Evolutionary conservation across 306 rosid genomes (phyloP).

Genomic region (Vigna radiata): DNA sequence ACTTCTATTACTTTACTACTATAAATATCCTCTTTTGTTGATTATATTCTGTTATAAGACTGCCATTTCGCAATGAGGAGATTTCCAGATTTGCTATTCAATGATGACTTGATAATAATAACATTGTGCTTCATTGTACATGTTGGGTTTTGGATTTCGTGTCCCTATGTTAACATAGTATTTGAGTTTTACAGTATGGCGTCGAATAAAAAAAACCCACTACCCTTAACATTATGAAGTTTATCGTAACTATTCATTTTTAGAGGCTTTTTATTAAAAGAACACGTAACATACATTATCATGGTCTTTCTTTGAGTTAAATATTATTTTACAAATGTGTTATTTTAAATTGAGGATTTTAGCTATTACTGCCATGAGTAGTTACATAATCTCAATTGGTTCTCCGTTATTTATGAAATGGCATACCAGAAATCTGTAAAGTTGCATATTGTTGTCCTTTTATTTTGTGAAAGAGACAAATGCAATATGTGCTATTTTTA

Average conservation of each 20-base stretch:
- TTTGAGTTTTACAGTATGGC: slow-evolving; percentile 1
- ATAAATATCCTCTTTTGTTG: not conserved
- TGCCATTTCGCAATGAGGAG: not conserved
- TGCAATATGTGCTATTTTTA: slow-evolving; percentile 5
- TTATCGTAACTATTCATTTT: not conserved
- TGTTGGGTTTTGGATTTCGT: slow-evolving; percentile 7
- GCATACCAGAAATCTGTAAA: not conserved
- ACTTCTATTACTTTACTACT: slow-evolving; percentile 12
- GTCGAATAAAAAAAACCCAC: not conserved
- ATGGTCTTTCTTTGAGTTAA: slow-evolving; percentile 13
- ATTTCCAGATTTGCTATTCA: not conserved
- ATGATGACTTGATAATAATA: slow-evolving; percentile 9
- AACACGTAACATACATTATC: slow-evolving; percentile 3
- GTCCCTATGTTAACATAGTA: slow-evolving; percentile 6
- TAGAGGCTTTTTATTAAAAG: not conserved
- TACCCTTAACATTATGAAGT: not conserved
- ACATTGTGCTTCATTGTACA: slow-evolving; percentile 19
- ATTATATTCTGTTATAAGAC: slow-evolving; percentile 19
- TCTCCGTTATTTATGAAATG: slow-evolving; percentile 15
- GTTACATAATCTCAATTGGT: not conserved
- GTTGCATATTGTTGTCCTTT: slow-evolving; percentile 4
- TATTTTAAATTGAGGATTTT: not conserved
- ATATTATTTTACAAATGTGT: not conserved
- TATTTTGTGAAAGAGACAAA: slow-evolving; percentile 24
- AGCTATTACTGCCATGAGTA: not conserved